Evolutionary conservation across 208 protist species (phyloP).

Genomic region (Trypanosoma congolense): DNA sequence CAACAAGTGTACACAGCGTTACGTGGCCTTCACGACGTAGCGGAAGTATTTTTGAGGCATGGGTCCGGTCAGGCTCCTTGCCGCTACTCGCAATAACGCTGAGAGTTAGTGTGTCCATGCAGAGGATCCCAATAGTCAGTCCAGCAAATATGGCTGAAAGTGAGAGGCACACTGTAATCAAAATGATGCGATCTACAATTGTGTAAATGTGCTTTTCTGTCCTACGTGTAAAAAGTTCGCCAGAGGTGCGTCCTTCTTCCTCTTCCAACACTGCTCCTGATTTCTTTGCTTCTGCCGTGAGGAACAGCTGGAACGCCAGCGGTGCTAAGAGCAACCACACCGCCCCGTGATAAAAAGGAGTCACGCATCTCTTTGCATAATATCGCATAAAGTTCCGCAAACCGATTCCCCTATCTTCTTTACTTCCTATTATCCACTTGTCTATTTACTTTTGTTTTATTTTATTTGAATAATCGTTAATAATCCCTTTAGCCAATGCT

Average conservation of each 20-base stretch:
- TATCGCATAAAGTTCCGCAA: no score
- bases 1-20: constrained; percentile 83
- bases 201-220: constrained; percentile 53
- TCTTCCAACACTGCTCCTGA: not conserved
- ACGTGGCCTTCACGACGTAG: constrained; percentile 74
- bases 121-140: constrained; percentile 88
- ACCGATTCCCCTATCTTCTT: no score
- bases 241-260: not conserved
- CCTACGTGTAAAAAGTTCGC: not conserved
- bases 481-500: no score
- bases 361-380: no score
- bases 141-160: constrained; percentile 86
- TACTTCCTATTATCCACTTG: no score
- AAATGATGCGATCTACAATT: constrained; percentile 51
- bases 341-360: no score
- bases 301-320: not conserved
- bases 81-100: constrained; percentile 87
- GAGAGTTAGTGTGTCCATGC: constrained; percentile 78
- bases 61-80: constrained; percentile 63
- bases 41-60: constrained; percentile 70
- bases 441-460: no score
- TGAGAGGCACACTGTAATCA: constrained; percentile 50
- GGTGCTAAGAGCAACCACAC: not conserved
- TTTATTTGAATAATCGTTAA: no score
- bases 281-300: not conserved